Evolutionary conservation across 352 stramenopile genomes (phyloP).

Genomic region (Pythium biforme): DNA sequence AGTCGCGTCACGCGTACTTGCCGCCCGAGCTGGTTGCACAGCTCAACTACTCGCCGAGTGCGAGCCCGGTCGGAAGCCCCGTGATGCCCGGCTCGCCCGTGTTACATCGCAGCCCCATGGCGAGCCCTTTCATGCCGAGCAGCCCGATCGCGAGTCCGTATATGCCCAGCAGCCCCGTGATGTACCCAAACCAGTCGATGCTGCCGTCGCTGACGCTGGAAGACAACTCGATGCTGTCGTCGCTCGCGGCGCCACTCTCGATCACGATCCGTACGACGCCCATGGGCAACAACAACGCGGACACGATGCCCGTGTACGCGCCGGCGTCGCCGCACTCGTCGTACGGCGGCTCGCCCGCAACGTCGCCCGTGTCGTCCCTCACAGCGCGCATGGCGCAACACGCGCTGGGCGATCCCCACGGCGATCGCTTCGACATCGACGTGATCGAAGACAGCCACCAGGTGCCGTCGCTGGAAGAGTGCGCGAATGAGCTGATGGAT

Average conservation of each 20-base stretch:
- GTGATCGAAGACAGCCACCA: conserved; percentile 43
- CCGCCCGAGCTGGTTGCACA: conserved; percentile 11
- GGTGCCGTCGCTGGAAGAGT: conserved; percentile 61
- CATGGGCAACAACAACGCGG: conserved; percentile 7
- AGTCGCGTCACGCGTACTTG: conserved; percentile 25
- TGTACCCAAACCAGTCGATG: conserved; percentile 17
- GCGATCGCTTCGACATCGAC: conserved; percentile 16
- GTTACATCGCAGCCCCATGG: conserved; percentile 6
- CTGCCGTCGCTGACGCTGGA: conserved; percentile 10
- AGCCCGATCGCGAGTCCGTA: conserved; percentile 11
- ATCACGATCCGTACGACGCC: conserved; percentile 19
- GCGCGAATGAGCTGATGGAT: conserved; percentile 62
- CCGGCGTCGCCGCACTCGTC: conserved; percentile 18
- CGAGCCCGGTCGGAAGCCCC: conserved; percentile 13
- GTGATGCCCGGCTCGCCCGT: conserved; percentile 19
- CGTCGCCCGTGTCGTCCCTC: conserved; percentile 19
- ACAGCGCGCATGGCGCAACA: conserved; percentile 11
- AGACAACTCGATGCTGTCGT: conserved; percentile 1
- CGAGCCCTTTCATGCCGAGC: conserved; percentile 6
- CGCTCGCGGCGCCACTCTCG: conserved; percentile 16
- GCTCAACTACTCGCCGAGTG: conserved; percentile 19
- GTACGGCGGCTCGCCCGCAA: conserved; percentile 9
- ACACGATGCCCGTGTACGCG: conserved; percentile 21
- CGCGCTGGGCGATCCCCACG: conserved; percentile 7
- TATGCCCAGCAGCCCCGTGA: conserved; percentile 19